phyloP scores from a whole-genome alignment of 2,329 filamentous ascomycete genomes.

The Nemania sp. region DNA sequence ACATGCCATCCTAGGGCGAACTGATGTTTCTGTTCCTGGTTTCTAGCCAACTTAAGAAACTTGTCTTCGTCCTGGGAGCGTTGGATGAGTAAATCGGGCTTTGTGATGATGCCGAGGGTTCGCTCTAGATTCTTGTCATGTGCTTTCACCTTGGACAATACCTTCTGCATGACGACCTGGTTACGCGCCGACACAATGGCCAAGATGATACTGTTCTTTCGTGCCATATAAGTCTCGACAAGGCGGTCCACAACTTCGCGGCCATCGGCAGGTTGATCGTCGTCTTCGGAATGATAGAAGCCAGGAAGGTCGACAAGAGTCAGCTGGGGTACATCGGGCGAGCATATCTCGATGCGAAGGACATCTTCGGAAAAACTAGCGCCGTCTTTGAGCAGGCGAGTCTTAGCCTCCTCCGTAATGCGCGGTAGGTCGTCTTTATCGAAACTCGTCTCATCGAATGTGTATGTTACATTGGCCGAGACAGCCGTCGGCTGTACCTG shows the following conservation, averaged over 20 bases:
- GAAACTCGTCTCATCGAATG: conserved; percentile 53
- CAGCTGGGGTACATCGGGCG: conserved; percentile 59
- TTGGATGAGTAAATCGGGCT: conserved; percentile 60
- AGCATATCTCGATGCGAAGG: conserved; percentile 60
- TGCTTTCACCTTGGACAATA: conserved; percentile 59
- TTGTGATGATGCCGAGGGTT: conserved; percentile 69
- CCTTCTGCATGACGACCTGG: conserved; percentile 64
- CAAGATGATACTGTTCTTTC: conserved; percentile 69
- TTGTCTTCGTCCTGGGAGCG: conserved; percentile 55
- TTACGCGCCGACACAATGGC: conserved; percentile 64
- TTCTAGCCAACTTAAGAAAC: conserved; percentile 54
- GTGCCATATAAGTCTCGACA: conserved; percentile 66
- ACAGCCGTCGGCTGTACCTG: conserved; percentile 52
- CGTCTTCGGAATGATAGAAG: conserved; percentile 52
- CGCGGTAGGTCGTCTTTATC: conserved; percentile 56
- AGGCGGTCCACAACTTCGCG: conserved; percentile 53
- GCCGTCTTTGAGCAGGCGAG: conserved; percentile 56
- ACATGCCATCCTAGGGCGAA: conserved; percentile 65
- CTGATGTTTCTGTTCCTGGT: conserved; percentile 49
- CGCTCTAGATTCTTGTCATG: conserved; percentile 59
- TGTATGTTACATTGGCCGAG: conserved; percentile 36
- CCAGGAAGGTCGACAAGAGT: conserved; percentile 69
- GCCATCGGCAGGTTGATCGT: conserved; percentile 50
- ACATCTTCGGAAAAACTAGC: conserved; percentile 60
- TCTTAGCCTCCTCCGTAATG: conserved; percentile 65